Evolutionary conservation across 106 monocot genomes (phyloP).

Genomic region (Triglochin maritima): DNA sequence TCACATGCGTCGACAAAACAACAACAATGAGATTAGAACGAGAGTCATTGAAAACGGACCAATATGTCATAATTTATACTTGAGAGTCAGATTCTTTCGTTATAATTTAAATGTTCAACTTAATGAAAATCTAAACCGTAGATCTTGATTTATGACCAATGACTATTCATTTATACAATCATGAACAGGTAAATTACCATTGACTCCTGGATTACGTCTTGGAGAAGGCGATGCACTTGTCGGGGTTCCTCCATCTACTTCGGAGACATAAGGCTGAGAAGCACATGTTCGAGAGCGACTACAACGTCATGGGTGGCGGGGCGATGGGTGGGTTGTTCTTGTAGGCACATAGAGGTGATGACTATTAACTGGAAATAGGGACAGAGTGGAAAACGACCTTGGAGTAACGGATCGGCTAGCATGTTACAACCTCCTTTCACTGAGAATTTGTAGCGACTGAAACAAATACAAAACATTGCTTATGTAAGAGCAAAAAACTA

Average conservation of each 20-base stretch:
- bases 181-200: not conserved
- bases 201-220: not conserved
- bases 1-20: no score
- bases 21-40: no score
- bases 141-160: no score
- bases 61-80: no score
- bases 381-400: conserved; percentile 44
- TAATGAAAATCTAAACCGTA: no score
- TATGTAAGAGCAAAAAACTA: no score
- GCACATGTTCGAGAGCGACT: conserved; percentile 52
- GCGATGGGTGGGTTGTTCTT: conserved; percentile 43
- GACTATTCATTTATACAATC: no score
- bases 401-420: conserved; percentile 50
- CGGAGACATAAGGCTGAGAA: conserved; percentile 34
- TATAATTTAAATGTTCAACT: no score
- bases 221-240: conserved; percentile 1
- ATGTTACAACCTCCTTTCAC: conserved; percentile 28
- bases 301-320: conserved; percentile 46
- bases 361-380: conserved; percentile 46
- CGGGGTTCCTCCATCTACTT: not conserved
- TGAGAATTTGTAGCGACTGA: conserved; percentile 55
- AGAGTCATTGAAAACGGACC: no score
- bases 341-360: conserved; percentile 51
- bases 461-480: not conserved
- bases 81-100: no score